Evolutionary conservation across 2,329 filamentous ascomycete genomes (phyloP).

Genomic region (Colletotrichum sp.): DNA sequence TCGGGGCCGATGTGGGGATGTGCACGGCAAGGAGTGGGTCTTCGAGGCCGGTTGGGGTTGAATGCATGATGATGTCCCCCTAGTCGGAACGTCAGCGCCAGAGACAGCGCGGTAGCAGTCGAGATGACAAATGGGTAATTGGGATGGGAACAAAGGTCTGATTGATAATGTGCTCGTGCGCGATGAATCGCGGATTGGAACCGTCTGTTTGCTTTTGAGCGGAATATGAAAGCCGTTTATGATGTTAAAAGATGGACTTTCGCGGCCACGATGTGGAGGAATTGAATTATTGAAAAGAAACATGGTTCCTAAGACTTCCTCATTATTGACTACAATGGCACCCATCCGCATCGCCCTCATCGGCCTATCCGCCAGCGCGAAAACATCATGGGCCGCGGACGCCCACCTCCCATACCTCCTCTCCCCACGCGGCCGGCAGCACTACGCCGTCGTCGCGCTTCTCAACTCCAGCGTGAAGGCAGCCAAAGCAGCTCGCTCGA

Average conservation of each 20-base stretch:
- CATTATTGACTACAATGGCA: background rate
- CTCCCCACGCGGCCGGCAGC: conserved; percentile 44
- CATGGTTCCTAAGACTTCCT: background rate
- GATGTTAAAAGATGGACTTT: background rate
- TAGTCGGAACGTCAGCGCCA: background rate
- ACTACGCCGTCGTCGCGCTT: conserved; percentile 55
- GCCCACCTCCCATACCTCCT: conserved; percentile 66
- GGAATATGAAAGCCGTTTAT: background rate
- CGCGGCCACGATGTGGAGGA: background rate
- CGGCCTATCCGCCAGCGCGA: conserved; percentile 58
- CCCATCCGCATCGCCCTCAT: conserved; percentile 59
- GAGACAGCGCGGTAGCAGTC: fast-evolving
- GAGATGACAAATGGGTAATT: background rate
- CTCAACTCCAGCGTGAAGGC: conserved; percentile 53
- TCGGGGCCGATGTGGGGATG: background rate
- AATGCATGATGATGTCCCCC: background rate
- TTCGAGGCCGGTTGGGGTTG: background rate
- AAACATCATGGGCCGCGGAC: conserved; percentile 56
- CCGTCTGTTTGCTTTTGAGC: background rate
- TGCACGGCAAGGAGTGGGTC: background rate
- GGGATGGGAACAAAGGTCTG: background rate
- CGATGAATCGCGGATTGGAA: background rate
- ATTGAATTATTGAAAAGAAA: background rate
- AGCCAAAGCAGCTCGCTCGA: conserved; percentile 44
- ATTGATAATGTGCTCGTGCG: background rate